Base-by-base conservation (phyloP, 768 basidiomycete species). In the Piloderma croceum region DNA sequence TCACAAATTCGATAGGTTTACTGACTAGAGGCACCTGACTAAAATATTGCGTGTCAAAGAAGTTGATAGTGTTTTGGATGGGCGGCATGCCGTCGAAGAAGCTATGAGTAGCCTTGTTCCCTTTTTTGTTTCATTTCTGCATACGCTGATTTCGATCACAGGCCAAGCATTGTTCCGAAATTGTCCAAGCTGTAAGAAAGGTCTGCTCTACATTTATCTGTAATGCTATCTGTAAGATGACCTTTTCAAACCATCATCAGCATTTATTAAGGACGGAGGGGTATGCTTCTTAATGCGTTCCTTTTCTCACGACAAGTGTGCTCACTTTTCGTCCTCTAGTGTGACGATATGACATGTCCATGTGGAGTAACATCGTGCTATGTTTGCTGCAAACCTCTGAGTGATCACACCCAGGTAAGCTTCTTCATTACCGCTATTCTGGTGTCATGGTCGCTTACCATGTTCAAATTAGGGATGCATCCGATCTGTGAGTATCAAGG, bases 341-440 rank as follows among this genome's bases (percentile, higher is more conserved):
- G 92, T 65, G 93, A 94, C 74, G 93, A 94, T 59, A 93, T 96
- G 81, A 72, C 68, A 1, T 90, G 88, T 51, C 76, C 81, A 1
- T 62, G 81, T 44, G 93, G 91, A 52, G 45, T 32, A 2, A 79
- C 87, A 0, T 25, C 85, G 29, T 90, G 83, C 0, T 96, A 92
- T 59, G 93, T 94, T 53, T 65, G 89, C 19, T 94, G 92, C 56
- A n/a, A n/a, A n/a, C n/a, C n/a, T 52, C 64, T 7, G 60, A 55
- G 0, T 79, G 81, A 56, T 90, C 87, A 41, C 54, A 63, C 3
- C 61, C 89, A 4, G 89, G 81, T 81, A 86, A 89, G 41, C 48
- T 65, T 2, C 71, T 79, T 1, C 83, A 86, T 37, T 61, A 71
- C 37, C 69, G 83, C 23, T 81, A 85, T 51, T 71, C 67, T 4